Evolutionary conservation across 768 basidiomycete species (phyloP), one percentile per base, ranked within the genome.

Genomic region (Cystofilobasidium bisporidii): DNA sequence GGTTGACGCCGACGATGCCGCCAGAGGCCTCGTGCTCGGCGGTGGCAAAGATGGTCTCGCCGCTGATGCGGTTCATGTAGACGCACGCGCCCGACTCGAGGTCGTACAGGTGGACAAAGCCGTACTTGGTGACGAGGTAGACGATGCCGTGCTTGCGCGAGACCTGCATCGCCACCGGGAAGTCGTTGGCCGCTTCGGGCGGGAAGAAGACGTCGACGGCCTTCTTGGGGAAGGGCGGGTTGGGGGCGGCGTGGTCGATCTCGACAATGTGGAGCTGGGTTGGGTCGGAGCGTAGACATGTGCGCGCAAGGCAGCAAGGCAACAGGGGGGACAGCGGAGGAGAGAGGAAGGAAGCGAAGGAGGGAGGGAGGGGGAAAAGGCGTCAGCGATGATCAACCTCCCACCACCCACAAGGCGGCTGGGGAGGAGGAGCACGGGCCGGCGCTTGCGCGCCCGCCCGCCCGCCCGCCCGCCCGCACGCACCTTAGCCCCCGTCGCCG

Each of bases 61-160:
- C 94, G 50, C 90, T 92, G 76, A 99, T 99, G 71, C 96, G 88
- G 83, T 99, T 99, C 96, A 99, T 99, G 81, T 98, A 99, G 69
- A 99, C 85, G 79, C 96, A 98, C 53, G 90, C 87, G 66, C 93
- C 96, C 12, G 91, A 84, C 78, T 99, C 96, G 71, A 98, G 85
- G 78, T 99, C 96, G 78, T 99, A 99, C 18, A 99, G 83, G 78
- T 98, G 96, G 75, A 99, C 98, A 80, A 99, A 99, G 48, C 96
- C 96, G 76, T 91, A 98, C 78, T 99, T 99, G 65, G 96, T 98
- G 75, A 97, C 90, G 66, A 99, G 83, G 80, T 93, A 99, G 74
- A 96, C 81, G 78, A 99, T 91, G 41, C 96, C 94, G 78, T 96
- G 93, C 77, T 90, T 89, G 78, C 87, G 86, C 47, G 96, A 98